phyloP scores from a whole-genome alignment of 805 yeast genomes.

The Priceomyces carsonii region DNA sequence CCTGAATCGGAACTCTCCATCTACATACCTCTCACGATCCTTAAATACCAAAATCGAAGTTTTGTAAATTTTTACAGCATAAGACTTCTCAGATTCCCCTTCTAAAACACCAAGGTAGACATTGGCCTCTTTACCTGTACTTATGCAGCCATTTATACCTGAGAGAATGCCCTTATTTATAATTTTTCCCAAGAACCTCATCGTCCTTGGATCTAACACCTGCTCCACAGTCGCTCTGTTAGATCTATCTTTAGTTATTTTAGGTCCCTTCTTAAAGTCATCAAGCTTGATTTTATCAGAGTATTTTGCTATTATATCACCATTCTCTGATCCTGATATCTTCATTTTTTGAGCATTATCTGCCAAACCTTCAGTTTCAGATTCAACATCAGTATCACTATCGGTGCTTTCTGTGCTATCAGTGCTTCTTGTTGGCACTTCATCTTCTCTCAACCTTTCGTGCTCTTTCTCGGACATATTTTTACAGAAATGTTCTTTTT shows the following conservation, averaged over 20 bases:
- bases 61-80: constrained; percentile 91
- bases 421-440: too few relatives aligned
- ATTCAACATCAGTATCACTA: constrained; percentile 10
- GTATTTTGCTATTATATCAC: constrained; percentile 58
- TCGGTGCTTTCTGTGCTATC: constrained; percentile 18
- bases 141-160: constrained; percentile 87
- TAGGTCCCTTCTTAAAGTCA: constrained; percentile 56
- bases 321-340: constrained; percentile 36
- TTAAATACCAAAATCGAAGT: constrained; percentile 96
- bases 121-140: constrained; percentile 99
- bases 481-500: too few relatives aligned
- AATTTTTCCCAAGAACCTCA: constrained; percentile 76
- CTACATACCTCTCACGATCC: constrained; percentile 93
- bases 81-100: constrained; percentile 57
- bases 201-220: constrained; percentile 92
- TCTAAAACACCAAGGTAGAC: constrained; percentile 80
- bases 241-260: constrained; percentile 75
- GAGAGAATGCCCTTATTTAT: constrained; percentile 82
- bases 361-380: constrained; percentile 40
- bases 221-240: constrained; percentile 97
- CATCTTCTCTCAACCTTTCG: too few relatives aligned
- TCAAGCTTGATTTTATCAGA: constrained; percentile 67
- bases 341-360: too few relatives aligned
- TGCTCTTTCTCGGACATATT: too few relatives aligned
- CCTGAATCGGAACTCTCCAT: constrained; percentile 92